A percentile compares a stretch with the other conserved stretches of the same genome.
These are phyloP conservation scores for Ogataea polymorpha DNA, from an alignment of 805 yeast species.

Conservation along the genomic window DNA sequence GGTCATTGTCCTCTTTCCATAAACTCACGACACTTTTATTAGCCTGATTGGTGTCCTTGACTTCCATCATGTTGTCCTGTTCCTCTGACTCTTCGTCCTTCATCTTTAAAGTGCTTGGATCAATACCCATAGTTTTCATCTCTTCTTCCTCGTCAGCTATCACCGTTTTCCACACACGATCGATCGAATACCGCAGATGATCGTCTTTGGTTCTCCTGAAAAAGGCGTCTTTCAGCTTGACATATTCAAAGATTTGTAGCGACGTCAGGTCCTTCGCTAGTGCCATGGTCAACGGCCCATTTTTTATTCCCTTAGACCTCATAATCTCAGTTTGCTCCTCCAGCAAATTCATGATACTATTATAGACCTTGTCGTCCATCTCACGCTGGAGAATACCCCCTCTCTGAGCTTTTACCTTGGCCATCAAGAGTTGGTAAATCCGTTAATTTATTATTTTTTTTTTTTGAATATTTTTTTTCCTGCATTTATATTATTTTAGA, in stretches of 20 bases:
- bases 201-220: conserved; percentile 68
- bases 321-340: conserved; percentile 56
- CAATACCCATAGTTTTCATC: conserved; percentile 36
- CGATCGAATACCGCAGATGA: conserved; percentile 60
- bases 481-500: not conserved
- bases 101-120: conserved; percentile 14
- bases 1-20: conserved; percentile 49
- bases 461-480: not conserved
- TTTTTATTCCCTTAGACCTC: conserved; percentile 35
- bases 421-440: conserved; percentile 1
- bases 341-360: conserved; percentile 51
- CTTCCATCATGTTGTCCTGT: conserved; percentile 56
- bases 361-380: conserved; percentile 56
- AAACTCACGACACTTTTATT: conserved; percentile 72
- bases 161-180: conserved; percentile 51
- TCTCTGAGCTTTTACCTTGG: conserved; percentile 14
- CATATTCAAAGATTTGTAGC: conserved; percentile 52
- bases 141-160: conserved; percentile 63
- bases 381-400: conserved; percentile 29
- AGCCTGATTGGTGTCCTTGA: conserved; percentile 60
- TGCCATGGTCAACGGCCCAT: conserved; percentile 42
- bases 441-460: conserved; percentile 1
- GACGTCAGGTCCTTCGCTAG: conserved; percentile 58
- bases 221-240: conserved; percentile 63
- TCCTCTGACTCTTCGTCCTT: conserved; percentile 18